These are phyloP conservation scores for Arthrobotrys iridis DNA, from an alignment of 2,329 filamentous ascomycete genomes.

Conservation along the genomic window DNA sequence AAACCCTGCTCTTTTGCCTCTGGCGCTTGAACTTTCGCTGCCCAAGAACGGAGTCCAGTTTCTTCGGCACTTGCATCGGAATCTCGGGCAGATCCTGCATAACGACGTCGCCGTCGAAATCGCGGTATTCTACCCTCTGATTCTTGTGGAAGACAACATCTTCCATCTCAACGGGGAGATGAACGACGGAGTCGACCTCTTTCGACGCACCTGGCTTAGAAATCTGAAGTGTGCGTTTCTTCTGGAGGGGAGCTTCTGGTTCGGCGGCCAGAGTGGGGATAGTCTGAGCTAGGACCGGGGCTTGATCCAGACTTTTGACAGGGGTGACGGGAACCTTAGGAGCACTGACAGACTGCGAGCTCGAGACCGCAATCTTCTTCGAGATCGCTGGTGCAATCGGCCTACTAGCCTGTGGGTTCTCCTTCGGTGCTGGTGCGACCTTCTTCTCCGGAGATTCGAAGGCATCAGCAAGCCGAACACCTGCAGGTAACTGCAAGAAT, in stretches of 20 bases:
- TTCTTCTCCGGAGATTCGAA: background rate
- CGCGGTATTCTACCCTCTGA: slow-evolving; percentile 3
- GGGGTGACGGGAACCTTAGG: background rate
- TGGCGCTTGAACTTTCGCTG: slow-evolving; percentile 16
- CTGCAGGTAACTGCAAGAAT: background rate
- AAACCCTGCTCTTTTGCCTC: slow-evolving; percentile 23
- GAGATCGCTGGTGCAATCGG: background rate
- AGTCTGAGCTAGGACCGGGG: background rate
- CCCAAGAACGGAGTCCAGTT: slow-evolving; percentile 7
- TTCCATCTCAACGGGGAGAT: slow-evolving; percentile 31
- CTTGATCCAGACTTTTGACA: background rate
- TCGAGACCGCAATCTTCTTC: background rate
- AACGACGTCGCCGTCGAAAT: slow-evolving; percentile 46
- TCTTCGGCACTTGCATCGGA: slow-evolving; percentile 2
- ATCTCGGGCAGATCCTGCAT: slow-evolving; percentile 6
- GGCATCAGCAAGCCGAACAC: slow-evolving; percentile 5
- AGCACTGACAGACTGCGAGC: background rate
- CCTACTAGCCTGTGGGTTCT: background rate
- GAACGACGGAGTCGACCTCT: background rate
- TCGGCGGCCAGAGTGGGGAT: background rate
- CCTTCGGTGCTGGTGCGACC: background rate
- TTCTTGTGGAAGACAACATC: slow-evolving; percentile 14
- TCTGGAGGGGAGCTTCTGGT: background rate
- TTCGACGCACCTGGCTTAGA: background rate
- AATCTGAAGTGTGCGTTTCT: background rate